Conservation (phyloP, 2,329 filamentous ascomycete genomes). For the Phaeosphaeria sp. region DNA sequence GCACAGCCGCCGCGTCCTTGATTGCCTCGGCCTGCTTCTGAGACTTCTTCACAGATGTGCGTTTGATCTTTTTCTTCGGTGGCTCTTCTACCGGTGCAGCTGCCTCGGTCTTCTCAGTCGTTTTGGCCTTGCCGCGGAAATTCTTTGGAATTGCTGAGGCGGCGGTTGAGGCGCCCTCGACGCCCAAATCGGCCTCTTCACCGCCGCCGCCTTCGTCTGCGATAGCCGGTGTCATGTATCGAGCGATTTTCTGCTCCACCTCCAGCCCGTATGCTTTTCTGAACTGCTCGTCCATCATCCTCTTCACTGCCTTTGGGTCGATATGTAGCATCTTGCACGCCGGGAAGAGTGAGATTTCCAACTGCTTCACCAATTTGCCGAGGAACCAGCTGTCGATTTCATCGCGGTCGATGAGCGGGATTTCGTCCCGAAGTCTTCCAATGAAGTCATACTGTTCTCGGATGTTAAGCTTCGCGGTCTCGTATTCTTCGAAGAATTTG, state of each 20-base stretch:
- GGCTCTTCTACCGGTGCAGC: neutral
- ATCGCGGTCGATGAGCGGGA: conserved; percentile 12
- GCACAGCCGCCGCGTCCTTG: too few species aligned
- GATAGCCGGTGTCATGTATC: too few species aligned
- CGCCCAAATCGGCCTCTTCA: too few species aligned
- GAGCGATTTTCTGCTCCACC: neutral
- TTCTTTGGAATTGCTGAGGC: too few species aligned
- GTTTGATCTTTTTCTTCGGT: neutral
- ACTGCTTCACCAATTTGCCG: conserved; percentile 1
- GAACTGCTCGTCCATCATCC: conserved; percentile 13
- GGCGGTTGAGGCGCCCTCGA: too few species aligned
- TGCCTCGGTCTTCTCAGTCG: neutral
- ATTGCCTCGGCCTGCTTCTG: neutral
- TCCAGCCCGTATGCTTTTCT: conserved; percentile 8
- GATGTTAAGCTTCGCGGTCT: conserved; percentile 9
- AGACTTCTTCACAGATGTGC: neutral
- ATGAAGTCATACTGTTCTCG: conserved; percentile 8
- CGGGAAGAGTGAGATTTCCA: conserved; percentile 6
- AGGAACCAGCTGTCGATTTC: conserved; percentile 9
- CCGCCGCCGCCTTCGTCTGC: too few species aligned
- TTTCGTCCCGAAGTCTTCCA: conserved; percentile 9
- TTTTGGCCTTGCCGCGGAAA: too few species aligned
- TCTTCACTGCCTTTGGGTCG: conserved; percentile 6
- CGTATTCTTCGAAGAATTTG: conserved; percentile 12
- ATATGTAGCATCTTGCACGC: conserved; percentile 15